phyloP scores from a whole-genome alignment of 345 rosid species.

The rapeseed (Brassica napus) region Da-Ae NC_063435.1:6250001-6250500 shows the following conservation, averaged over 20 bases:
- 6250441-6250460: conserved; percentile 35
- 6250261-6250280: conserved; percentile 61
- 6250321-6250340: conserved; percentile 62
- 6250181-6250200: conserved; percentile 34
- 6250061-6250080: conserved; percentile 88
- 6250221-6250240: conserved; percentile 62
- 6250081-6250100: conserved; percentile 74
- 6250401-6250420: conserved; percentile 88
- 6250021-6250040: conserved; percentile 50
- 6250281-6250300: conserved; percentile 53
- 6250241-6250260: conserved; percentile 48
- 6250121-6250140: conserved; percentile 67
- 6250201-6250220: conserved; percentile 68
- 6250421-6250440: conserved; percentile 46
- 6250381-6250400: conserved; percentile 82
- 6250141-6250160: conserved; percentile 75
- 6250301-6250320: conserved; percentile 49
- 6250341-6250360: conserved; percentile 76
- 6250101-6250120: conserved; percentile 69
- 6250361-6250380: conserved; percentile 74
- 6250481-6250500: conserved; percentile 65
- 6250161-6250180: conserved; percentile 50
- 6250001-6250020: conserved; percentile 56
- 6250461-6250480: conserved; percentile 40
- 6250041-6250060: conserved; percentile 84